Percentiles rank a stretch among this genome's conserved stretches.
These are phyloP conservation scores for Aspergillus aculeatinus DNA, from an alignment of 2,329 filamentous ascomycete genomes.

Conservation along the genomic window DNA sequence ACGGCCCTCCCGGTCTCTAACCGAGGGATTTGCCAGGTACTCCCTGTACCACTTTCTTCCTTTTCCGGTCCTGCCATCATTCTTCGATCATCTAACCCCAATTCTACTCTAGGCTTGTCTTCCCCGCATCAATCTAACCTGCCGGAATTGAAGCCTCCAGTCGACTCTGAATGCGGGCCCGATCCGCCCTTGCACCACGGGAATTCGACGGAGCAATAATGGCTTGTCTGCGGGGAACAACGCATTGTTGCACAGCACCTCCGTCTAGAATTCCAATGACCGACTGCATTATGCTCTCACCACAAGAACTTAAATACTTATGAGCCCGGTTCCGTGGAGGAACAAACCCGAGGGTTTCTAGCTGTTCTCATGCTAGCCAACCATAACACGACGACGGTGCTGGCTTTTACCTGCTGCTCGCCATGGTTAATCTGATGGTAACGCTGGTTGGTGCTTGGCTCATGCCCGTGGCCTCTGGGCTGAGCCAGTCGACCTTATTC, in stretches of 20 bases:
- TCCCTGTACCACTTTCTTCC: background rate
- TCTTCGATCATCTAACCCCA: background rate
- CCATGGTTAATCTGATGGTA: conserved; percentile 25
- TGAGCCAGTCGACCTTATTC: conserved; percentile 16
- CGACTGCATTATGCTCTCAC: background rate
- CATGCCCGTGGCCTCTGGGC: conserved; percentile 25
- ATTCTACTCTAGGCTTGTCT: background rate
- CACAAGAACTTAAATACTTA: background rate
- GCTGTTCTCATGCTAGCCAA: background rate
- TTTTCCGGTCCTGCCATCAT: background rate
- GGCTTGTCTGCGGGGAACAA: background rate
- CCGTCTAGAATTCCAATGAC: conserved; percentile 3
- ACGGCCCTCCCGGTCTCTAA: background rate
- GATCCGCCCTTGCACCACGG: conserved; percentile 16
- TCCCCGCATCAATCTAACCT: background rate
- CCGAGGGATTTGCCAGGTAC: background rate
- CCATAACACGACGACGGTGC: conserved; percentile 10
- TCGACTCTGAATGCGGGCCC: background rate
- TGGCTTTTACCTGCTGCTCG: conserved; percentile 4
- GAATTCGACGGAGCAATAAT: conserved; percentile 25
- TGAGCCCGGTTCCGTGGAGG: background rate
- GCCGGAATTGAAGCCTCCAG: background rate
- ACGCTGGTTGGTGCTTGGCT: conserved; percentile 27
- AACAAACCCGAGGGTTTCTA: background rate
- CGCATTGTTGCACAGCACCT: conserved; percentile 12